phyloP scores from a whole-genome alignment of 768 basidiomycete genomes.

The Auricularia sp. region DNA sequence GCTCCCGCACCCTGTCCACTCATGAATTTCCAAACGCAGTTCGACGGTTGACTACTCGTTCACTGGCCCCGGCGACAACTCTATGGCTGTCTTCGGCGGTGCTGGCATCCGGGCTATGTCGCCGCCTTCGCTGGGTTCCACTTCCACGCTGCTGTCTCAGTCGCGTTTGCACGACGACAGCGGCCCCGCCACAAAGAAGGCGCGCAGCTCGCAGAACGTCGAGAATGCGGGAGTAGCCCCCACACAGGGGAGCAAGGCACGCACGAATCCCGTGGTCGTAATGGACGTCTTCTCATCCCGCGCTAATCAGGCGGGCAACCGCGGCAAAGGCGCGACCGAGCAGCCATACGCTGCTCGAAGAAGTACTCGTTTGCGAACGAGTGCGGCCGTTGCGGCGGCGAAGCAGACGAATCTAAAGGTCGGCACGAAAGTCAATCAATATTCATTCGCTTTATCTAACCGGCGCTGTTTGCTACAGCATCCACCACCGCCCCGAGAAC shows the following conservation, averaged over 20 bases:
- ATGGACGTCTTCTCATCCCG: slow-evolving; percentile 39
- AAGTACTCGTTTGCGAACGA: slow-evolving; percentile 56
- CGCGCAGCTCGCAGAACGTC: slow-evolving; percentile 36
- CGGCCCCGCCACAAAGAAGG: slow-evolving; percentile 65
- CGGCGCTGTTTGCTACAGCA: slow-evolving; percentile 15
- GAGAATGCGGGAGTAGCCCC: slow-evolving; percentile 6
- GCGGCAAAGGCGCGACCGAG: slow-evolving; percentile 49
- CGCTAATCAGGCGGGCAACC: slow-evolving; percentile 68
- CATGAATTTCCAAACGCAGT: slow-evolving; percentile 24
- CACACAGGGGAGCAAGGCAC: slow-evolving; percentile 3
- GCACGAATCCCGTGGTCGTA: background rate
- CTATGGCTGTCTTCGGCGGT: slow-evolving; percentile 25
- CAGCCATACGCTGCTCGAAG: slow-evolving; percentile 47
- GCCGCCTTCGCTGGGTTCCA: slow-evolving; percentile 8
- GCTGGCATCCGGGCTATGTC: slow-evolving; percentile 25
- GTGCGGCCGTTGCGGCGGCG: slow-evolving; percentile 32
- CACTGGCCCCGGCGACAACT: slow-evolving; percentile 41
- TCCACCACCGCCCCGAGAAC: slow-evolving; percentile 37
- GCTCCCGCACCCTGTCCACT: slow-evolving; percentile 8
- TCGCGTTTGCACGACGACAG: slow-evolving; percentile 44
- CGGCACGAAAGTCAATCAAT: background rate
- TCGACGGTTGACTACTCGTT: slow-evolving; percentile 46
- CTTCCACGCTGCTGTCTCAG: slow-evolving; percentile 26
- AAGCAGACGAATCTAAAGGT: slow-evolving; percentile 54
- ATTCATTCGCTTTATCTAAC: background rate